These are phyloP conservation scores for Ceratobasidium sp. DNA, from an alignment of 1,284 basidiomycete species.

Conservation along the genomic window DNA sequence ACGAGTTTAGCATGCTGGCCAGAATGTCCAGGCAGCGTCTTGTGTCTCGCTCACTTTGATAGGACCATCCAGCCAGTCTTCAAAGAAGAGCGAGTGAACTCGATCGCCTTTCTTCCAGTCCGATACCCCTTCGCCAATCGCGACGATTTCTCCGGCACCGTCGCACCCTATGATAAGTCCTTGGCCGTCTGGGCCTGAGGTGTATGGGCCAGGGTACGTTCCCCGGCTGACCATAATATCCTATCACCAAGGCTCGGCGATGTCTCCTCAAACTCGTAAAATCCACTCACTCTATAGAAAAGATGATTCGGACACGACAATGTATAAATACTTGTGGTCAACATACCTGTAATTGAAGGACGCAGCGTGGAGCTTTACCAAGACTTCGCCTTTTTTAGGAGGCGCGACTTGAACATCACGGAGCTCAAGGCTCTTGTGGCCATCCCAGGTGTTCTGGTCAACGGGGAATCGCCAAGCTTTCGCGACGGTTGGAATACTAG, in stretches of 20 bases:
- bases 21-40: background rate
- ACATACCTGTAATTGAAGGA: conserved; percentile 22
- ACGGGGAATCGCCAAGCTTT: conserved; percentile 24
- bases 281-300: background rate
- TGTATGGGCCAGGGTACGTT: conserved; percentile 6
- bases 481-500: conserved; percentile 17
- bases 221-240: conserved; percentile 14
- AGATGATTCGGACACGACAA: background rate
- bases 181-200: conserved; percentile 16
- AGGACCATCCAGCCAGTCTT: conserved; percentile 60
- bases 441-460: conserved; percentile 24
- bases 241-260: background rate
- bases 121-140: conserved; percentile 63
- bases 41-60: conserved; percentile 48
- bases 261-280: background rate
- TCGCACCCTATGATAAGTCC: conserved; percentile 65
- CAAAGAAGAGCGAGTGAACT: conserved; percentile 62
- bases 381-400: conserved; percentile 20
- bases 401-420: conserved; percentile 20
- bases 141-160: conserved; percentile 69
- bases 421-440: conserved; percentile 15
- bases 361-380: conserved; percentile 29
- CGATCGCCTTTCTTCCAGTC: conserved; percentile 66
- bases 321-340: background rate
- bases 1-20: background rate